A percentile compares a stretch with the other conserved stretches of the same genome.
Evolutionary conservation across 257 asterid genomes (phyloP).

Genomic region (Scutellaria minor): DNA sequence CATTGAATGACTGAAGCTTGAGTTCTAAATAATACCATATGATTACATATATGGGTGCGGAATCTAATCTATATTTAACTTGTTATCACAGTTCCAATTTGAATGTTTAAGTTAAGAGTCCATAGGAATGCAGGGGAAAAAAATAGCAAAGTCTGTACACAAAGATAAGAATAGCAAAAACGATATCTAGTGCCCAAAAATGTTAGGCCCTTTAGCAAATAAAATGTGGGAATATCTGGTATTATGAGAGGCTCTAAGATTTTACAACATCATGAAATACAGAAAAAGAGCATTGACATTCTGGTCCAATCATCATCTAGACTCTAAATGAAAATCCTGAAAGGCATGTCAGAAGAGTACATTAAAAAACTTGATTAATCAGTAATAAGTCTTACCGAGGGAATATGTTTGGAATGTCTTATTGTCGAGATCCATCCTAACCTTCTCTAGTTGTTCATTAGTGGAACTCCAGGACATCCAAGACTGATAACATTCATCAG

Average conservation of each 20-base stretch:
- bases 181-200: background rate
- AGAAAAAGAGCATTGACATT: background rate
- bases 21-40: background rate
- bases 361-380: slow-evolving; percentile 10
- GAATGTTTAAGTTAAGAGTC: background rate
- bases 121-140: background rate
- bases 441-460: slow-evolving; percentile 81
- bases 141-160: background rate
- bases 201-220: background rate
- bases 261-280: background rate
- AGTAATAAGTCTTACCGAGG: slow-evolving; percentile 61
- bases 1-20: slow-evolving; percentile 2
- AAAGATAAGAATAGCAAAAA: background rate
- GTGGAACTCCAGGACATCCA: slow-evolving; percentile 96
- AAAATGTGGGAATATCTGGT: background rate
- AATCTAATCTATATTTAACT: too few relatives aligned
- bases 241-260: background rate
- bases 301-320: slow-evolving; percentile 11
- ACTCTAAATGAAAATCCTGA: background rate
- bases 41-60: too few relatives aligned
- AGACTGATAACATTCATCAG: slow-evolving; percentile 92
- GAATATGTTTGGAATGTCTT: slow-evolving; percentile 73
- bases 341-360: background rate
- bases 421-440: slow-evolving; percentile 89
- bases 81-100: too few relatives aligned